A percentile compares a stretch with the other conserved stretches of the same genome.
phyloP scores from a whole-genome alignment of 1,284 basidiomycete species.

The Golubevia sp. region DNA sequence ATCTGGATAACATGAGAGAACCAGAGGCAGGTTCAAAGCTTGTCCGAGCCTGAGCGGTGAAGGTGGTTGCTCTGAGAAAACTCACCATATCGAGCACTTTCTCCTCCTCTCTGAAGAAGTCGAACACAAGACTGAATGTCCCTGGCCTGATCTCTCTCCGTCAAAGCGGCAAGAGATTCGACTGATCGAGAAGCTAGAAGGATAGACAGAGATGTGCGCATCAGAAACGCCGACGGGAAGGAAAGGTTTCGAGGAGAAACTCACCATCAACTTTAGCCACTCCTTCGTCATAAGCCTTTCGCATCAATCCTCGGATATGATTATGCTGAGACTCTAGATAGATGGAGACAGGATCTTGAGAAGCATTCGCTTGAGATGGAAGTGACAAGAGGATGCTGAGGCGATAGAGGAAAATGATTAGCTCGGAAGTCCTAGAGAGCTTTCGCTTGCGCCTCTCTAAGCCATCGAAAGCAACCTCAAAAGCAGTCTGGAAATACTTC shows the following conservation, averaged over 20 bases:
- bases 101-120: conserved; percentile 20
- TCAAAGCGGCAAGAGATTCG: conserved; percentile 68
- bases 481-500: background rate
- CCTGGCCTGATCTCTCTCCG: conserved; percentile 68
- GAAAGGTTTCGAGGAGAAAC: too few species aligned
- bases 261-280: conserved; percentile 69
- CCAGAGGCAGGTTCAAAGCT: too few species aligned
- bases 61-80: too few species aligned
- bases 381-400: too few species aligned
- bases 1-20: background rate
- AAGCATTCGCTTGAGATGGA: too few species aligned
- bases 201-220: too few species aligned
- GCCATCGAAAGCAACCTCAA: too few species aligned
- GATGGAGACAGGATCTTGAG: conserved; percentile 76
- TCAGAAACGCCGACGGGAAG: too few species aligned
- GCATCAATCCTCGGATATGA: conserved; percentile 80
- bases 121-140: conserved; percentile 59
- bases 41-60: too few species aligned
- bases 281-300: conserved; percentile 69
- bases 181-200: conserved; percentile 67
- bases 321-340: conserved; percentile 93
- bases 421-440: too few species aligned
- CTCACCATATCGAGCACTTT: conserved; percentile 71
- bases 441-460: too few species aligned
- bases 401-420: too few species aligned